Base-by-base conservation (phyloP, 805 yeast genomes). In the Candida germanica region DNA sequence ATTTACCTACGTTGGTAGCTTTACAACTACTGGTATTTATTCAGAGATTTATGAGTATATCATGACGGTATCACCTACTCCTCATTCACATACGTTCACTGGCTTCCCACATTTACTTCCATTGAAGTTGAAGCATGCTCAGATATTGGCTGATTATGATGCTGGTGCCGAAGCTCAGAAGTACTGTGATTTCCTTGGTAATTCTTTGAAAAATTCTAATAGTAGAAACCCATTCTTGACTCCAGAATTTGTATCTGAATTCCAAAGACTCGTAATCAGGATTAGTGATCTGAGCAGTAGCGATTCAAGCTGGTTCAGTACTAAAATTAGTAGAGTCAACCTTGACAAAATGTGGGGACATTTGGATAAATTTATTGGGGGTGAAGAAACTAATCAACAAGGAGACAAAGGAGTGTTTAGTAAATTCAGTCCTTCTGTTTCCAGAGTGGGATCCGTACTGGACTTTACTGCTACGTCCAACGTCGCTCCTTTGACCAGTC, bases 291-390 rank as follows among this genome's bases (percentile, higher is more conserved):
- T 65, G 18, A 58, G 57, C 4, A 42, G 61, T 18, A 54, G 51
- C 15, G 76, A 72, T 28, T 73, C 75, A 20, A 73, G 88, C 4
- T 89, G 96, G 97, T 74, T 88, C 45, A 82, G 86, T 14, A 46
- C 56, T 14, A 66, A 53, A 36, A 64, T 67, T 36, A 59, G 67
- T 10, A 79, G 80, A 50, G 83, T 83, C 16, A 80, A 77, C 47
- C 66, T 87, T 35, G 95, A 88, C 48, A 83, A 78, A 53, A 81
- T 87, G 36, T 87, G 95, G 95, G 91, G 93, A 8, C 89, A 83
- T 28, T 59, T 87, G 29, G 95, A 87, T 56, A 87, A 87, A 54
- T 88, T 91, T 39, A 82, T 95, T 26, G 97, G 96, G 1, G 97
- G 91, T 31, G 95, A 84, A 23, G 66, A 68, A 18, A 48, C 60